Evolutionary conservation across 1,139 yeast species (phyloP), one percentile per base, ranked within the genome.

Genomic region (Debaryomycetaceae sp.): DNA sequence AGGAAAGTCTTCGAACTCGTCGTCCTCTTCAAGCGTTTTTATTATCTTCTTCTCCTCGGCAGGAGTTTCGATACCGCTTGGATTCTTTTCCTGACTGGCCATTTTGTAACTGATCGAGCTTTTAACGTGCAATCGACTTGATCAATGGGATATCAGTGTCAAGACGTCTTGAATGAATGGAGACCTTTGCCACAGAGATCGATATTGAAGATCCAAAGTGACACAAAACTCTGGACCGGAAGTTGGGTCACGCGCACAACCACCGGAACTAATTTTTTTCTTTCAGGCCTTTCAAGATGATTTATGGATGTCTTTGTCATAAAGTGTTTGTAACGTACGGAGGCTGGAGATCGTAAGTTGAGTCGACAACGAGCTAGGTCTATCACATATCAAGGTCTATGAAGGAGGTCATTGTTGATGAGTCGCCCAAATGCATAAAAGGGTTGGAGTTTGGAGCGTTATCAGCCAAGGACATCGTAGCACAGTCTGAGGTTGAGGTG

Each of bases 1-100:
- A 4, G 96, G 97, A 66, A 90, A 90, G 60, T 90, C 97, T 70
- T 90, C 97, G 63, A 90, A 90, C 65, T 89, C 97, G 62, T 90
- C 97, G 60, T 90, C 97, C 56, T 88, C 96, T 60, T 89, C 97
- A 46, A 89, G 71, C 2, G 91, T 78, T 57, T 80, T 79, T 58
- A 79, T 71, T 36, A 72, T 64, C 52, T 71, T 68, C 46, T 70
- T 58, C 45, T 64, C 66, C 43, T 63, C 65, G 38, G 62, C 31
- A 11, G 31, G 11, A 2, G 11, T 11, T 27, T 36, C 49, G 35
- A 55, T 48, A 35, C 52, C 53, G 24, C 45, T 37, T 34, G 22
- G 7, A 6, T 34, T 40, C 9, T 36, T 41, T 23, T 41, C 43
- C 48, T 54, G 55, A 9, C 17, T 37, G 31, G 43, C 37, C 43